A percentile compares a stretch with the other conserved stretches of the same genome.
phyloP scores from a whole-genome alignment of 148 eudicot species.

The Chenopodium berlandieri region DNA sequence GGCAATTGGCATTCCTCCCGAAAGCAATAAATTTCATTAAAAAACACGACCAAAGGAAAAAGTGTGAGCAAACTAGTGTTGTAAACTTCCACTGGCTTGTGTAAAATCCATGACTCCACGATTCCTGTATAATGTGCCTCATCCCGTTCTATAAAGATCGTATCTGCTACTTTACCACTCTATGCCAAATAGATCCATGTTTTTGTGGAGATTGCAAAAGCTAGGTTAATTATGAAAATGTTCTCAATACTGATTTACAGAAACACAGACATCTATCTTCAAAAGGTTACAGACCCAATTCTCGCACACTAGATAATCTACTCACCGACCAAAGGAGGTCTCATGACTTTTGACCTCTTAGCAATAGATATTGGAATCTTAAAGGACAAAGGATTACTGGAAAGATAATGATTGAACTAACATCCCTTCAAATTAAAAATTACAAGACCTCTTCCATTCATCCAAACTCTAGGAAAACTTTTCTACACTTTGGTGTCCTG shows the following conservation, averaged over 20 bases:
- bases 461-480: not conserved
- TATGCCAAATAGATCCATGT: not conserved
- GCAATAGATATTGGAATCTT: not conserved
- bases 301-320: not conserved
- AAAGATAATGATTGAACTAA: not conserved
- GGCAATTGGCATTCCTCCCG: not conserved
- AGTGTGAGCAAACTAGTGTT: not conserved
- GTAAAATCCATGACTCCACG: not conserved
- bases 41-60: not conserved
- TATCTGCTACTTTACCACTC: not conserved
- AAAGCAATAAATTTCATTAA: not conserved
- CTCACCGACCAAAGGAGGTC: not conserved
- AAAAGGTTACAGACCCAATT: not conserved
- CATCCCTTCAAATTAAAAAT: not conserved
- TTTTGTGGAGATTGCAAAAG: not conserved
- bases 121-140: no score
- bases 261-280: not conserved
- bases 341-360: not conserved
- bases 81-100: not conserved
- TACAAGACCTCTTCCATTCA: not conserved
- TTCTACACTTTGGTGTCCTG: not conserved
- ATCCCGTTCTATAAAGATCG: not conserved
- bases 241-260: not conserved
- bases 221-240: not conserved
- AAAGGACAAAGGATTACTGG: not conserved